A percentile compares a stretch with the other conserved stretches of the same genome.
Conservation (phyloP, 306 rosid genomes). For the Corylus americana region DNA sequence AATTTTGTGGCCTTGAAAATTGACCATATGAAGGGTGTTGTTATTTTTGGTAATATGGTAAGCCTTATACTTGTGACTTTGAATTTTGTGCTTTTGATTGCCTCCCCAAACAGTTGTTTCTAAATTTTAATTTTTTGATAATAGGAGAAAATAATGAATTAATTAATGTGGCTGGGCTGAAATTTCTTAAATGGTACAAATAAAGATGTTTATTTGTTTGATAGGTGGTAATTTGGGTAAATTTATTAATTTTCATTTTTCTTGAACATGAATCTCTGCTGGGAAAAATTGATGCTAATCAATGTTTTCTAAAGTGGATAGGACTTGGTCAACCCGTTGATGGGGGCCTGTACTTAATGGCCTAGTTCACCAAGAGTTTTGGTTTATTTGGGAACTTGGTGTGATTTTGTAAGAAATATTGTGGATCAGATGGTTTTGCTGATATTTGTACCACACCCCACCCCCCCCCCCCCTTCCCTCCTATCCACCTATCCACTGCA, state of each 20-base stretch:
- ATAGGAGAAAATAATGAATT: not conserved
- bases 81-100: not conserved
- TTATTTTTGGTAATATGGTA: constrained; percentile 52
- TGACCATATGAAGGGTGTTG: constrained; percentile 76
- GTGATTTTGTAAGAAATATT: constrained; percentile 1
- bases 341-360: not conserved
- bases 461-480: no score
- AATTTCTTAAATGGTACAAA: not conserved
- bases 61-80: constrained; percentile 12
- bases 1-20: constrained; percentile 85
- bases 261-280: not conserved
- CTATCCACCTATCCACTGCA: no score
- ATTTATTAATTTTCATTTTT: not conserved
- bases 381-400: not conserved
- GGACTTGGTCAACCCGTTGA: not conserved
- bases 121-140: no score
- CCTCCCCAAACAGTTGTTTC: not conserved
- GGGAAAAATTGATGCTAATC: not conserved
- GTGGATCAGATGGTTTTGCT: not conserved
- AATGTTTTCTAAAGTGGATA: not conserved
- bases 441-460: not conserved
- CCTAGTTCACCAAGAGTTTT: not conserved
- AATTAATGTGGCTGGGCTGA: not conserved
- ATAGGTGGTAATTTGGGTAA: not conserved
- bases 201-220: not conserved